These are phyloP conservation scores for Hortiboletus campestris DNA, from an alignment of 768 basidiomycete species.

Conservation along the genomic window DNA sequence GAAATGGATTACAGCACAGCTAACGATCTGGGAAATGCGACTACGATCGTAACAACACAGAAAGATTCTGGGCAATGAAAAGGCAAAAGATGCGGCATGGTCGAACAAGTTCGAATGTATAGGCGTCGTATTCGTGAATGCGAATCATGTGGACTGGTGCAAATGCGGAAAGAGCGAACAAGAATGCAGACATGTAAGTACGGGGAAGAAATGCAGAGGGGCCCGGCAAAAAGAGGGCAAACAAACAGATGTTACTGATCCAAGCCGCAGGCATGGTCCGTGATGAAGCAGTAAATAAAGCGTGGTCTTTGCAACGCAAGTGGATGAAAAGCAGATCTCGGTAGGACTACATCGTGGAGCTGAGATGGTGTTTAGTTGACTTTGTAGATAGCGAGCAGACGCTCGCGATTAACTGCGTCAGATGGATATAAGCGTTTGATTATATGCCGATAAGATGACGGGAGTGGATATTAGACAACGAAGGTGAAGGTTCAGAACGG, in stretches of 20 bases:
- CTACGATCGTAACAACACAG: slow-evolving; percentile 3
- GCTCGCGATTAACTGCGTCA: slow-evolving; percentile 30
- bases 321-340: slow-evolving; percentile 22
- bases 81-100: not conserved
- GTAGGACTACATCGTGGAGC: slow-evolving; percentile 28
- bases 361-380: slow-evolving; percentile 26
- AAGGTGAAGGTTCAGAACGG: slow-evolving; percentile 9
- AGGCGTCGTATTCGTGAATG: slow-evolving; percentile 17
- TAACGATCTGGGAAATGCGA: not conserved
- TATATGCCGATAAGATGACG: slow-evolving; percentile 31
- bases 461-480: slow-evolving; percentile 6
- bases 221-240: not conserved
- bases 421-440: slow-evolving; percentile 26
- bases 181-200: slow-evolving; percentile 24
- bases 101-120: slow-evolving; percentile 11
- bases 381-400: slow-evolving; percentile 19
- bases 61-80: not conserved
- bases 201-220: slow-evolving; percentile 15
- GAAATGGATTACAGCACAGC: not conserved
- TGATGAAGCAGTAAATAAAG: slow-evolving; percentile 21
- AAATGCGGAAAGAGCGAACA: slow-evolving; percentile 17
- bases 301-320: slow-evolving; percentile 17
- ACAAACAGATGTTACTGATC: slow-evolving; percentile 25
- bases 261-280: slow-evolving; percentile 32
- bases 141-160: slow-evolving; percentile 20